A percentile compares a stretch with the other conserved stretches of the same genome.
phyloP scores from a whole-genome alignment of 805 yeast species.

The Ogataea glucozyma region DNA sequence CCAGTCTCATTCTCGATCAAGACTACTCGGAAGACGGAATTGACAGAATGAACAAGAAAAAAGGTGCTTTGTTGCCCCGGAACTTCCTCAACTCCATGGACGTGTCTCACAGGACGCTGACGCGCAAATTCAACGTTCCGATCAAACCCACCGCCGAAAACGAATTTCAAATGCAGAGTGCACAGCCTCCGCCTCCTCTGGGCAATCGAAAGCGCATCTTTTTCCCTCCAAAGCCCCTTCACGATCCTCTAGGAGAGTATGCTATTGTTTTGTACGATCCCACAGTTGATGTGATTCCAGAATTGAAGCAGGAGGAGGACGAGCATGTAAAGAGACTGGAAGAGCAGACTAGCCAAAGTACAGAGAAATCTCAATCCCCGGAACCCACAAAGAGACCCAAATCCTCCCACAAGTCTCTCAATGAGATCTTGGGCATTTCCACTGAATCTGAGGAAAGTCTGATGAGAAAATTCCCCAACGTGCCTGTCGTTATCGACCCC shows the following conservation, averaged over 20 bases:
- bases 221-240: constrained; percentile 87
- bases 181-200: constrained; percentile 69
- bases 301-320: constrained; percentile 31
- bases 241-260: constrained; percentile 90
- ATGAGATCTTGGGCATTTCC: constrained; percentile 76
- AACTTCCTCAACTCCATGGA: constrained; percentile 45
- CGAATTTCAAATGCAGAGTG: constrained; percentile 28
- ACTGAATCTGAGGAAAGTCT: constrained; percentile 48
- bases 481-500: constrained; percentile 96
- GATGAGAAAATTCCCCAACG: constrained; percentile 65
- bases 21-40: constrained; percentile 22
- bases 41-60: constrained; percentile 38
- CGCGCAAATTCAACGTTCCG: constrained; percentile 62
- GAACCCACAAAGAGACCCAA: constrained; percentile 34
- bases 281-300: constrained; percentile 65
- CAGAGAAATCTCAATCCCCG: background rate
- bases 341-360: constrained; percentile 15
- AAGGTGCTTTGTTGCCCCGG: constrained; percentile 64
- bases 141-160: constrained; percentile 44
- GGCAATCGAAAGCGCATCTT: constrained; percentile 75
- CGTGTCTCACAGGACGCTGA: constrained; percentile 42
- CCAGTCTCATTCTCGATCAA: too few relatives aligned
- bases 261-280: constrained; percentile 97
- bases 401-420: constrained; percentile 63
- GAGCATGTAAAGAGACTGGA: constrained; percentile 26